Percentiles rank a stretch among this genome's conserved stretches.
phyloP scores from a whole-genome alignment of 169 alveolate species.

The Plasmodium knowlesi region DNA sequence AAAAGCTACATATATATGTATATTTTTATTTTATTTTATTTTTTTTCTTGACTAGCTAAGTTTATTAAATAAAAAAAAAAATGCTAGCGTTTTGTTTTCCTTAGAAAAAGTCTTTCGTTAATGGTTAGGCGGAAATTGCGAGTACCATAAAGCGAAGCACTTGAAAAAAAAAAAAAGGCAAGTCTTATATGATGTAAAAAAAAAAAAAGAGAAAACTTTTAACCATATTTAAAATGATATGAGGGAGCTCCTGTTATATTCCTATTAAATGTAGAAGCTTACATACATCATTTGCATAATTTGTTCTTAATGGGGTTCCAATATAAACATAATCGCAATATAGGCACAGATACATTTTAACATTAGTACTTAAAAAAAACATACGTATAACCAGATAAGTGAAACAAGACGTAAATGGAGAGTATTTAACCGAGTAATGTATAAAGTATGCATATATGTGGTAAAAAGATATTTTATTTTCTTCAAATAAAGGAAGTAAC shows the following conservation, averaged over 20 bases:
- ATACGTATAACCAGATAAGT: not conserved
- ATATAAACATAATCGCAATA: not conserved
- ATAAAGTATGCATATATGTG: not conserved
- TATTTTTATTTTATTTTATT: not conserved
- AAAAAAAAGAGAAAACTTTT: not conserved
- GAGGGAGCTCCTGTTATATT: not conserved
- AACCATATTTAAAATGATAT: not conserved
- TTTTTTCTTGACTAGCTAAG: not conserved
- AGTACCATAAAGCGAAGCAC: not conserved
- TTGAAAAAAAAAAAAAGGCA: slow-evolving; percentile 22
- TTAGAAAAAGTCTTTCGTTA: slow-evolving; percentile 3
- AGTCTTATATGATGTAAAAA: slow-evolving; percentile 6
- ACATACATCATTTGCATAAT: not conserved
- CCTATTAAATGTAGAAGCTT: not conserved
- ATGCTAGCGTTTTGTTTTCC: not conserved
- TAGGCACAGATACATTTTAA: not conserved
- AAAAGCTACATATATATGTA: slow-evolving; percentile 1
- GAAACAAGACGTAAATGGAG: not conserved
- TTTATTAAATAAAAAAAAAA: slow-evolving; percentile 6
- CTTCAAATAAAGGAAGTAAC: not conserved
- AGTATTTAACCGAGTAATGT: not conserved
- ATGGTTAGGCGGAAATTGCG: not conserved
- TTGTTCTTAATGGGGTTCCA: not conserved
- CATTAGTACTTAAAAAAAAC: not conserved
- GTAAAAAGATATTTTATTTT: not conserved